phyloP scores from a whole-genome alignment of 2,329 filamentous ascomycete genomes.

The Claviceps africana region DNA sequence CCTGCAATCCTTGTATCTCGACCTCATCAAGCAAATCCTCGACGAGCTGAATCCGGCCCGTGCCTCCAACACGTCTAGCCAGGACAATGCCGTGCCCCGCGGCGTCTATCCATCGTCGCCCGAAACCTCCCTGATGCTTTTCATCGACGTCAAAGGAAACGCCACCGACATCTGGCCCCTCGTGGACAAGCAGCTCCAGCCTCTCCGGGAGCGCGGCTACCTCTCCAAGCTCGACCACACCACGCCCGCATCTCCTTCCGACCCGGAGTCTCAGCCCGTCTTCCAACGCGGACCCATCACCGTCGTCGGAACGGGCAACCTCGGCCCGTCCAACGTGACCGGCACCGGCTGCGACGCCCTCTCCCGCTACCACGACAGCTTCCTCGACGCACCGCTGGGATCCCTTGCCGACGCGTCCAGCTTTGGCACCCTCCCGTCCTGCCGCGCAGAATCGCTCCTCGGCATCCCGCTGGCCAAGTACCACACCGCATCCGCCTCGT shows the following conservation, averaged over 20 bases:
- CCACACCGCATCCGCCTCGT: constrained; percentile 49
- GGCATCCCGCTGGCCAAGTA: constrained; percentile 39
- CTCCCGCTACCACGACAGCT: constrained; percentile 35
- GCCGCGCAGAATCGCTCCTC: constrained; percentile 2
- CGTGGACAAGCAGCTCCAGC: constrained; percentile 28
- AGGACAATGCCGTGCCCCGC: constrained; percentile 26
- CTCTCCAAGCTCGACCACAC: constrained; percentile 32
- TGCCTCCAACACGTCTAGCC: not conserved
- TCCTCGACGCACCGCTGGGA: constrained; percentile 51
- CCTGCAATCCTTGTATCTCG: constrained; percentile 45
- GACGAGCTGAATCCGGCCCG: constrained; percentile 16
- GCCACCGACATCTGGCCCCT: constrained; percentile 13
- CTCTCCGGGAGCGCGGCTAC: constrained; percentile 44
- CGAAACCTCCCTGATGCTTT: constrained; percentile 39
- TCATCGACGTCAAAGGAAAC: constrained; percentile 53
- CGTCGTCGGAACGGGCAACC: constrained; percentile 51
- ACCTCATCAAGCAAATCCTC: constrained; percentile 48
- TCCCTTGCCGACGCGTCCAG: constrained; percentile 13
- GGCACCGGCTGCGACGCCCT: constrained; percentile 4
- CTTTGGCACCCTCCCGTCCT: constrained; percentile 1
- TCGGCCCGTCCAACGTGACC: constrained; percentile 6
- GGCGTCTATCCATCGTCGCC: constrained; percentile 45
- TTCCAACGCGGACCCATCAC: constrained; percentile 40
- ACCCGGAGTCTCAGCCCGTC: not conserved
- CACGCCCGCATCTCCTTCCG: constrained; percentile 27